Base-by-base conservation (phyloP, 1,284 basidiomycete genomes). In the Boletus holoroseus region DNA sequence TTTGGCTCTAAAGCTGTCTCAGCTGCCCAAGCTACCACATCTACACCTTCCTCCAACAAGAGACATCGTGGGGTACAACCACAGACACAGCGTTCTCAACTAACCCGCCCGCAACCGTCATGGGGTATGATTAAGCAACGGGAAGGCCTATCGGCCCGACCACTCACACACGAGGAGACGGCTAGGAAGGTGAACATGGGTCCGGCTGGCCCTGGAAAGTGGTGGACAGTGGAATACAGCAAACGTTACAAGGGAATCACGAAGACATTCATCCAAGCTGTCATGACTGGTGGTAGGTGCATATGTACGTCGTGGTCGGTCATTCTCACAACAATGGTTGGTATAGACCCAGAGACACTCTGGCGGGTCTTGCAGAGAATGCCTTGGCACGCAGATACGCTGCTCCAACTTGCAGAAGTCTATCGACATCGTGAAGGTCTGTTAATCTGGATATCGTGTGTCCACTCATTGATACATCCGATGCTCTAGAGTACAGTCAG, bases 321-420 rank as follows among this genome's bases (percentile, higher is more conserved):
- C 7, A 3, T 28, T 54, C 44, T 57, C 34, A 54, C 20, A 26
- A 28, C 18, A 20, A 34, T 18, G 11, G 11, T 2, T 2, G 15
- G 5, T n/a, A 12, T 55, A 88, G 87, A 88, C 61, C 85, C 85
- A 0, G 78, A 86, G 53, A 79, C 80, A 0, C 76, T 88, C 42
- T 82, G 76, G 67, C 71, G 76, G 18, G 69, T 88, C 8, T 53
- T 86, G 13, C 70, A 75, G 13, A 73, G 72, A 38, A 72, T 82
- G 37, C 84, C 83, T 0, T 96, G 91, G 80, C 94, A 96, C 60
- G 88, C 85, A 1, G 94, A 97, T 67, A 94, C 93, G 0, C 74
- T 94, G 0, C 75, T 96, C 2, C 93, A 96, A 62, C 75, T 95
- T 22, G 84, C 88, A 2, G 88, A 91, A 62, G 78, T 94, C 2